Conservation (phyloP, 2,329 filamentous ascomycete genomes). For the Nothophaeocryptopus gaeumannii region DNA sequence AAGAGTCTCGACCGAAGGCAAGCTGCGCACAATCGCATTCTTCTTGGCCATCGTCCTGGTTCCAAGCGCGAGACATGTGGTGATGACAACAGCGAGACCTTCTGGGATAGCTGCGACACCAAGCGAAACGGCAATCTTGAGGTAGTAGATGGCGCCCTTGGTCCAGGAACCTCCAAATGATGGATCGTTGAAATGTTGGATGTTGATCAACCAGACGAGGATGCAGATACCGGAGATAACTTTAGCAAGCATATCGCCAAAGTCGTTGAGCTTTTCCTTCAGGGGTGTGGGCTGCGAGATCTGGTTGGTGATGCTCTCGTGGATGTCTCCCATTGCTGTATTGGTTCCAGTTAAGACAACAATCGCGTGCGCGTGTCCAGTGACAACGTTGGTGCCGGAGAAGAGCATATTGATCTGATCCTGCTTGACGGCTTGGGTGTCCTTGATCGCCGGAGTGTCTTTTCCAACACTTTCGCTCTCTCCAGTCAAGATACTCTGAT, state of each 20-base stretch:
- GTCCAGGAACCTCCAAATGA: slow-evolving; percentile 81
- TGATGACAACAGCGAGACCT: slow-evolving; percentile 95
- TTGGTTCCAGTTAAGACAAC: slow-evolving; percentile 85
- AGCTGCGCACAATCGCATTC: slow-evolving; percentile 92
- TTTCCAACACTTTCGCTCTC: slow-evolving; percentile 97
- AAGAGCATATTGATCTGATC: slow-evolving; percentile 98
- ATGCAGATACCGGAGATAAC: slow-evolving; percentile 97
- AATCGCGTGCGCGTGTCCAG: slow-evolving; percentile 84
- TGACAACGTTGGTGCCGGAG: slow-evolving; percentile 95
- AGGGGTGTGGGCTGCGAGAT: slow-evolving; percentile 96
- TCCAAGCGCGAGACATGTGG: slow-evolving; percentile 92
- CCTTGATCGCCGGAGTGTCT: slow-evolving; percentile 66
- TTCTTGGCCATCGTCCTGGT: slow-evolving; percentile 98
- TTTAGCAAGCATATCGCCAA: slow-evolving; percentile 93
- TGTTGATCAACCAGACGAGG: slow-evolving; percentile 97
- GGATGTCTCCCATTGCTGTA: slow-evolving; percentile 97
- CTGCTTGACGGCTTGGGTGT: slow-evolving; percentile 87
- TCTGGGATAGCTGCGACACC: slow-evolving; percentile 97
- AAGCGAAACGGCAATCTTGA: slow-evolving; percentile 98
- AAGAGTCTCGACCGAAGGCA: slow-evolving; percentile 95
- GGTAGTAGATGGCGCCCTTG: slow-evolving; percentile 98
- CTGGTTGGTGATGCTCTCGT: slow-evolving; percentile 96
- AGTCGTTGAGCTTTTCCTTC: slow-evolving; percentile 98
- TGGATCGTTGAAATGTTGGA: slow-evolving; percentile 93
- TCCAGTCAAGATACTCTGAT: slow-evolving; percentile 94